Evolutionary conservation across 306 rosid genomes (phyloP).

Genomic region (Rubus parviflorus): DNA sequence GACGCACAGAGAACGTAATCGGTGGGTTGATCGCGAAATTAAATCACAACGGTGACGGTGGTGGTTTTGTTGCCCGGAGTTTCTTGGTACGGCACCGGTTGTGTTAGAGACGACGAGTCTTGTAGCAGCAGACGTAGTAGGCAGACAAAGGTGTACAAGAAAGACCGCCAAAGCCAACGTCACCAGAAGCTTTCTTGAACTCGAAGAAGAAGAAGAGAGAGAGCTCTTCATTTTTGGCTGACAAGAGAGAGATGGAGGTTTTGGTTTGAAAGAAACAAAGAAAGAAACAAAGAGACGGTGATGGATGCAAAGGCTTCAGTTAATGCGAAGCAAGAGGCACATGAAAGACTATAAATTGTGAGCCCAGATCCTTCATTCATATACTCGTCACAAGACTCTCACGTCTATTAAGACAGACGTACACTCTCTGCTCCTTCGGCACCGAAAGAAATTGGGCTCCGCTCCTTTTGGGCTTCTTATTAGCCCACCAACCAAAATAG

Average conservation of each 20-base stretch:
- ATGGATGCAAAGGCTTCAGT: conserved; percentile 8
- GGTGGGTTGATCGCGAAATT: conserved; percentile 28
- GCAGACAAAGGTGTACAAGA: neutral
- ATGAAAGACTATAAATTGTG: conserved; percentile 44
- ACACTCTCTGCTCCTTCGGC: no score
- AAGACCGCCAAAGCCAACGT: neutral
- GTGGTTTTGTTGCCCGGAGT: conserved; percentile 3
- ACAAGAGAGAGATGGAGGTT: neutral
- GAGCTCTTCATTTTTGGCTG: conserved; percentile 49
- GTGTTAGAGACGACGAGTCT: no score
- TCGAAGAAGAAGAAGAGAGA: conserved; percentile 41
- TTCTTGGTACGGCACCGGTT: conserved; percentile 20
- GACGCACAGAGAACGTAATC: conserved; percentile 60
- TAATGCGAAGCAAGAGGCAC: conserved; percentile 62
- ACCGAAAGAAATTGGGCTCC: no score
- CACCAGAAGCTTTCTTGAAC: neutral
- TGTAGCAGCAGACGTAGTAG: neutral
- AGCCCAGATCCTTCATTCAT: neutral
- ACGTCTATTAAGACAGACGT: conserved; percentile 16
- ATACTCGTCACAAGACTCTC: conserved; percentile 14
- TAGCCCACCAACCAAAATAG: no score
- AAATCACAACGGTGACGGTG: conserved; percentile 47
- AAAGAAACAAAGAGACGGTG: conserved; percentile 12
- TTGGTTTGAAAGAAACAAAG: conserved; percentile 20
- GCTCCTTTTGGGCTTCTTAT: no score